A percentile compares a stretch with the other conserved stretches of the same genome.
These are phyloP conservation scores for Aspergillus texensis DNA, from an alignment of 2,329 filamentous ascomycete genomes.

Conservation along the genomic window DNA sequence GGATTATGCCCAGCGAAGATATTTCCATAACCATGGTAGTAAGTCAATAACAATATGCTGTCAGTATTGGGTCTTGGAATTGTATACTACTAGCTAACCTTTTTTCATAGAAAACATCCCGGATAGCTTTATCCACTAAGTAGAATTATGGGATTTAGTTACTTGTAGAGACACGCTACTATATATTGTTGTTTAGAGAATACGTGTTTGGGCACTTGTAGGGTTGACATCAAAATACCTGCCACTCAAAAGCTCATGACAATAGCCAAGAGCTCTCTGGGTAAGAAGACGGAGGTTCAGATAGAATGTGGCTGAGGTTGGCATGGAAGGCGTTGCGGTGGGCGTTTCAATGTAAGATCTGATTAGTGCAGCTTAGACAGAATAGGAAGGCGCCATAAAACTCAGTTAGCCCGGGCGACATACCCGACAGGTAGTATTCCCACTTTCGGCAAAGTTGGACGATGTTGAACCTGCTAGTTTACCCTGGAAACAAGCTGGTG, in stretches of 20 bases:
- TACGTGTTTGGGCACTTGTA: neutral
- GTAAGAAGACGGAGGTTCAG: neutral
- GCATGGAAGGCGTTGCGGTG: neutral
- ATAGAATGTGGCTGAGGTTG: neutral
- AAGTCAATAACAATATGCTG: neutral
- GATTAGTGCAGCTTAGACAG: too few species aligned
- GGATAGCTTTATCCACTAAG: neutral
- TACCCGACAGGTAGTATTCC: neutral
- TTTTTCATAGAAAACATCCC: neutral
- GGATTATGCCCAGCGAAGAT: neutral
- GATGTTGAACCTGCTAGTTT: neutral
- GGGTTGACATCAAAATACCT: neutral
- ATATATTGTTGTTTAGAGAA: neutral
- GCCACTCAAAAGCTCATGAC: neutral
- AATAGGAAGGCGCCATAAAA: neutral
- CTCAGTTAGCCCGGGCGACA: neutral
- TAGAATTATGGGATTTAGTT: neutral
- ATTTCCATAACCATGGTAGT: neutral
- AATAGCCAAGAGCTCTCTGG: neutral
- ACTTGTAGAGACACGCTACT: neutral
- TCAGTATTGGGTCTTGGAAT: neutral
- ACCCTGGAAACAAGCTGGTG: neutral
- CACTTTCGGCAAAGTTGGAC: neutral
- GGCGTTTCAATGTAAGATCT: too few species aligned
- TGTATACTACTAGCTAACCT: too few species aligned